These are phyloP conservation scores for Fusarium udum DNA, from an alignment of 2,329 filamentous ascomycete species.

Conservation along the genomic window DNA sequence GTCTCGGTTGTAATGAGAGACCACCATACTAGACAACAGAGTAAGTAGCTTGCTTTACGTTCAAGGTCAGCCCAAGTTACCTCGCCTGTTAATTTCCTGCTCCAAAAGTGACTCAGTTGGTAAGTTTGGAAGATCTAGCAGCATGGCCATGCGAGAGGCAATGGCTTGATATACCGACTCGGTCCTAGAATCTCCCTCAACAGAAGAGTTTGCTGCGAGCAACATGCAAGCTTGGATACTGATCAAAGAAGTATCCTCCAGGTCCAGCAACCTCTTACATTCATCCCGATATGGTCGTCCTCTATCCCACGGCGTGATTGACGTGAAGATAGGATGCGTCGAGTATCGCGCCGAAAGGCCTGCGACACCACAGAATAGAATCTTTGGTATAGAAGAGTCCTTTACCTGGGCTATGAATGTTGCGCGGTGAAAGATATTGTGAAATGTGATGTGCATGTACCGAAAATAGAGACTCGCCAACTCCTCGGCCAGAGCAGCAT, in stretches of 20 bases:
- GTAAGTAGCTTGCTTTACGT: neutral
- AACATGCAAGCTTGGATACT: conserved; percentile 9
- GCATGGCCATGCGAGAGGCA: conserved; percentile 6
- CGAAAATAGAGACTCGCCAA: neutral
- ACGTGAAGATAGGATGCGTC: neutral
- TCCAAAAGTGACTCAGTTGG: neutral
- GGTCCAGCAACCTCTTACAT: neutral
- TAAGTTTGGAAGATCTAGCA: conserved; percentile 1
- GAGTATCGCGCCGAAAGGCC: neutral
- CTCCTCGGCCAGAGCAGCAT: conserved; percentile 1
- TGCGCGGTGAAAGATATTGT: conserved; percentile 2
- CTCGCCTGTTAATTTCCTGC: neutral
- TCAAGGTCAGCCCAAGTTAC: neutral
- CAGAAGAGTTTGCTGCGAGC: neutral
- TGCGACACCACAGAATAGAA: neutral
- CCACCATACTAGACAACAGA: conserved; percentile 1
- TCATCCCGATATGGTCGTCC: conserved; percentile 2
- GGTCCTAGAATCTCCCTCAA: neutral
- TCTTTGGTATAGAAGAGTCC: neutral
- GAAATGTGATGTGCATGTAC: conserved; percentile 4
- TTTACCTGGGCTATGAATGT: neutral
- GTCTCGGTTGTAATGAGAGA: conserved; percentile 13
- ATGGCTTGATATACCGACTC: conserved; percentile 1
- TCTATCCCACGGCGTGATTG: conserved; percentile 1
- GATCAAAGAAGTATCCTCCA: neutral